Percentiles rank a stretch among this genome's conserved stretches.
Evolutionary conservation across 805 yeast species (phyloP).

Genomic region (Ogataea saltuana): DNA sequence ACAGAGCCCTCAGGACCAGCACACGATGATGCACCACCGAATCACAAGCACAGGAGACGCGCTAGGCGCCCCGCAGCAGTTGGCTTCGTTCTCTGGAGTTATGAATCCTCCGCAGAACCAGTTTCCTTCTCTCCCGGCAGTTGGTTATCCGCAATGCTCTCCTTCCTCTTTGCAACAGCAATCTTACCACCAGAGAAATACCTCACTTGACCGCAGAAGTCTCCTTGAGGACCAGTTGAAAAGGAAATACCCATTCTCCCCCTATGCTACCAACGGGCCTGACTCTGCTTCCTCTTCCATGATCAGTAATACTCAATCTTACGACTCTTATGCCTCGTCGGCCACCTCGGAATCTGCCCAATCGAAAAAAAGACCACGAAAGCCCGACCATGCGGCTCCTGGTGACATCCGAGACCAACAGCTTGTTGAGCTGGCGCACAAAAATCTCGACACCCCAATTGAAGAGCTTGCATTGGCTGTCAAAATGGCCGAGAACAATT

Average conservation of each 20-base stretch:
- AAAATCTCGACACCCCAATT: slow-evolving; percentile 36
- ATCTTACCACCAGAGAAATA: slow-evolving; percentile 2
- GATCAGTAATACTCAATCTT: slow-evolving; percentile 13
- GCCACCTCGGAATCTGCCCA: slow-evolving; percentile 6
- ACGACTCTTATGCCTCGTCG: slow-evolving; percentile 9
- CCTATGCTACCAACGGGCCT: slow-evolving; percentile 9
- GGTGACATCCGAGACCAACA: slow-evolving; percentile 40
- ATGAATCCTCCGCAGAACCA: slow-evolving; percentile 1
- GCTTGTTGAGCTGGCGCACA: slow-evolving; percentile 40
- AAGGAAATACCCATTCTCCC: slow-evolving; percentile 11
- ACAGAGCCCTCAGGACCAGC: slow-evolving; percentile 7
- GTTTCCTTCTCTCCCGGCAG: neutral
- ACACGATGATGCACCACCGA: slow-evolving; percentile 5
- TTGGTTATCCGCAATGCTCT: slow-evolving; percentile 6
- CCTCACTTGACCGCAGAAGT: slow-evolving; percentile 4
- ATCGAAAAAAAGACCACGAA: slow-evolving; percentile 33
- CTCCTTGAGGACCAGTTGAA: slow-evolving; percentile 9
- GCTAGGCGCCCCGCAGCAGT: slow-evolving; percentile 11
- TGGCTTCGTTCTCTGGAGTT: slow-evolving; percentile 9
- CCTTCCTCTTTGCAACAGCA: slow-evolving; percentile 7
- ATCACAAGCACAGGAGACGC: slow-evolving; percentile 9
- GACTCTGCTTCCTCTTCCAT: slow-evolving; percentile 14
- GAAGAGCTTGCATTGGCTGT: slow-evolving; percentile 39
- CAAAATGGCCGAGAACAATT: slow-evolving; percentile 34
- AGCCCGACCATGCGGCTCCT: slow-evolving; percentile 35